A percentile compares a stretch with the other conserved stretches of the same genome.
Conservation (phyloP, 441 rosid species). For the Dalechampia spathulata region DNA sequence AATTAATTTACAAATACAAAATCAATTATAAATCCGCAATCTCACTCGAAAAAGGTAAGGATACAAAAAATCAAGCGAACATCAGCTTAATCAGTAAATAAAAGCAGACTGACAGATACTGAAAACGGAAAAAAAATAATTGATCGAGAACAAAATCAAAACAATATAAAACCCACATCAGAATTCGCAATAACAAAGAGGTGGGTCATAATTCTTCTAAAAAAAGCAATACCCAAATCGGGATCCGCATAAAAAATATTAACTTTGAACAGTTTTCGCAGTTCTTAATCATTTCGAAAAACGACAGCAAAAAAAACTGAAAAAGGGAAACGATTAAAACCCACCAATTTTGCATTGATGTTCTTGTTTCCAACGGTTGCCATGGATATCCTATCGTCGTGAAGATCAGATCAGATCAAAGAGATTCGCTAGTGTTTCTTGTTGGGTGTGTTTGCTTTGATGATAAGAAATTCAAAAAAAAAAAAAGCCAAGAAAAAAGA, state of each 20-base stretch:
- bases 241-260: background rate
- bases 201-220: background rate
- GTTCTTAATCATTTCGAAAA: too few relatives aligned
- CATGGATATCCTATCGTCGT: conserved; percentile 30
- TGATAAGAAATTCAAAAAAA: background rate
- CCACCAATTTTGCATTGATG: conserved; percentile 91
- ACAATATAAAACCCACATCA: too few relatives aligned
- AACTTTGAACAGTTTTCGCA: too few relatives aligned
- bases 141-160: background rate
- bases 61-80: too few relatives aligned
- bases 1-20: too few relatives aligned
- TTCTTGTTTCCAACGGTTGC: conserved; percentile 88
- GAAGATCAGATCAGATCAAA: conserved; percentile 7
- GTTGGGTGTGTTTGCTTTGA: background rate
- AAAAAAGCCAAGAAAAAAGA: too few relatives aligned
- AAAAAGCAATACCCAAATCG: conserved; percentile 19
- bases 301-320: too few relatives aligned
- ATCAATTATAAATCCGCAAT: too few relatives aligned
- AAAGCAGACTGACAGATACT: background rate
- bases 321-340: conserved; percentile 12
- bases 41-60: too few relatives aligned
- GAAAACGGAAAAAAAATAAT: background rate
- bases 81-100: too few relatives aligned
- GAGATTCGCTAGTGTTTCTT: background rate
- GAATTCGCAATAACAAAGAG: background rate